These are phyloP conservation scores for Fusarium goolgardi DNA, from an alignment of 2,329 filamentous ascomycete species.

Conservation along the genomic window DNA sequence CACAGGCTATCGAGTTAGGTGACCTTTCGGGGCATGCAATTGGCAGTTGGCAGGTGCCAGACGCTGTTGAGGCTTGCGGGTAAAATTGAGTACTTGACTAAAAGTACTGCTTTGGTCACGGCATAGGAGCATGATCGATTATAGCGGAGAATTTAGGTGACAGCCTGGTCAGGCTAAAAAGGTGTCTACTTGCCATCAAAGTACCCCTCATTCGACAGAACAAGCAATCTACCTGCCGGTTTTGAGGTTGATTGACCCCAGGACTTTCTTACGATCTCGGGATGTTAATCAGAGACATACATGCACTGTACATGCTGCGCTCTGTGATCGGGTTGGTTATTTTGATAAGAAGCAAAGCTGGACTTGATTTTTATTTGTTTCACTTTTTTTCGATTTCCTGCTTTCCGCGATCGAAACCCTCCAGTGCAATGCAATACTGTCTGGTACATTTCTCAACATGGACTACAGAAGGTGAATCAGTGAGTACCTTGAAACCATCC, in stretches of 20 bases:
- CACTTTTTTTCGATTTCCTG: not conserved
- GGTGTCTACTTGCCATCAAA: conserved; percentile 22
- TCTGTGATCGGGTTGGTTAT: conserved; percentile 15
- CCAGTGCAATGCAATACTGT: not conserved
- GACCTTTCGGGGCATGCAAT: conserved; percentile 34
- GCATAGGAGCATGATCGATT: not conserved
- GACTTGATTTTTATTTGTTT: not conserved
- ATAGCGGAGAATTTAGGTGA: not conserved
- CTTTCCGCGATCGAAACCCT: not conserved
- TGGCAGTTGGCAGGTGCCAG: conserved; percentile 45
- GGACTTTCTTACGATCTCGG: conserved; percentile 8
- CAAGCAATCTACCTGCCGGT: conserved; percentile 9
- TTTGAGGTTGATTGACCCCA: conserved; percentile 3
- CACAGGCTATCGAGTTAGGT: conserved; percentile 38
- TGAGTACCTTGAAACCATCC: not conserved
- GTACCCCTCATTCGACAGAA: conserved; percentile 26
- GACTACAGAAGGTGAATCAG: not conserved
- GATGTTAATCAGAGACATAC: conserved; percentile 22
- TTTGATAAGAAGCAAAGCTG: conserved; percentile 9
- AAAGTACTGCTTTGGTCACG: conserved; percentile 10
- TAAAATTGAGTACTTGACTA: conserved; percentile 10
- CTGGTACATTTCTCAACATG: not conserved
- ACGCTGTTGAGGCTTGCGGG: conserved; percentile 26
- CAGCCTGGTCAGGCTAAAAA: conserved; percentile 31
- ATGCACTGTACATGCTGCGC: not conserved